Conservation (phyloP, 2,329 filamentous ascomycete genomes). For the Aspergillus sp. region DNA sequence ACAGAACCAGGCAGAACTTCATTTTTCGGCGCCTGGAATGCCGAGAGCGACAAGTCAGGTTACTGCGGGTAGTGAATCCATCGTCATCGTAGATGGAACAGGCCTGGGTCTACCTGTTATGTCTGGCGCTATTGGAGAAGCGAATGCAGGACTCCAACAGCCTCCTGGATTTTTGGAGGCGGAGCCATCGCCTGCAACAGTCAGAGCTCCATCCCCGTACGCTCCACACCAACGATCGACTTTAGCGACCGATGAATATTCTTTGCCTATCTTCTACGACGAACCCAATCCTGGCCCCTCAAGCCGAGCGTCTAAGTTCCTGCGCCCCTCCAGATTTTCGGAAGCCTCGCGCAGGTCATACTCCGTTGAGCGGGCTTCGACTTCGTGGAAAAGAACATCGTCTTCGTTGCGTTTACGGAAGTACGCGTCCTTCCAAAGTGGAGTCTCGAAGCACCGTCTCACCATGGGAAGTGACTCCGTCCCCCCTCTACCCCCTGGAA, state of each 20-base stretch:
- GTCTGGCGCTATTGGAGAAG: conserved; percentile 37
- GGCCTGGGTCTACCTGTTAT: conserved; percentile 42
- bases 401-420: conserved; percentile 43
- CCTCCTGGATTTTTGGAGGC: conserved; percentile 20
- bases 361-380: conserved; percentile 28
- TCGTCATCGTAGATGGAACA: conserved; percentile 78
- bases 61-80: conserved; percentile 83
- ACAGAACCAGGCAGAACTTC: neutral
- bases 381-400: conserved; percentile 30
- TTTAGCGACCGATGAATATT: conserved; percentile 28
- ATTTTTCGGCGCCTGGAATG: conserved; percentile 13
- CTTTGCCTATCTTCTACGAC: conserved; percentile 34
- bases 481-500: conserved; percentile 19
- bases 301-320: conserved; percentile 16
- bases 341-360: conserved; percentile 28
- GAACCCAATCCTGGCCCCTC: conserved; percentile 17
- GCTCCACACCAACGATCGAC: conserved; percentile 25
- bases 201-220: conserved; percentile 20
- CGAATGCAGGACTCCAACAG: conserved; percentile 14
- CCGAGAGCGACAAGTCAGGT: conserved; percentile 55
- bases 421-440: conserved; percentile 49
- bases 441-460: conserved; percentile 35
- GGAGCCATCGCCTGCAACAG: conserved; percentile 13
- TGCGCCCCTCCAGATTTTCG: conserved; percentile 20
- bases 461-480: conserved; percentile 28